Evolutionary conservation across 306 rosid species (phyloP), one percentile per base, ranked within the genome.

Genomic region (Pyrus bretschneideri): DNA sequence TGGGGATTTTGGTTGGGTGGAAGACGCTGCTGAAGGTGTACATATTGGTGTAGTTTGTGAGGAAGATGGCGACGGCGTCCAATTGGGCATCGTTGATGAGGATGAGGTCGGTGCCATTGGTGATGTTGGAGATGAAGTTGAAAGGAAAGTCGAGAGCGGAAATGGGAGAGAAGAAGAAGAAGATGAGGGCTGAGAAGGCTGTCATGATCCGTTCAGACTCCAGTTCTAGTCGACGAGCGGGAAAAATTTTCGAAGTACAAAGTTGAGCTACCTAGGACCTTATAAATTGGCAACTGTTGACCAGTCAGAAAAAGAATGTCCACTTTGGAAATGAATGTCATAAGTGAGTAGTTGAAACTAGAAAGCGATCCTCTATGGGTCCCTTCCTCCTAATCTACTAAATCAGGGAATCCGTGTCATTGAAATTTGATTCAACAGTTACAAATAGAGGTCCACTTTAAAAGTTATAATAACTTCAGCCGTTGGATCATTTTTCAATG

Each of bases 11-110:
- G 0, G 77, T 64, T 7, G 85, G 85, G 68, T 88, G 78, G 90
- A 93, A 91, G 33, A 79, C 81, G 10, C 97, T 82, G 3, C 96
- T 96, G 8, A 73, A 55, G 35, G 97, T 87, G 82, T 68, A 79
- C 27, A 55, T 87, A 78, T 87, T 86, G 38, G 89, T 82, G 74
- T 91, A 90, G 81, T 91, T 89, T 80, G 86, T 93, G 81, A 93
- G 88, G 67, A 92, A 92, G 64, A 93, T 64, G 71, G 83, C 85
- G 46, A 91, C 21, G 61, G 40, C 4, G 72, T 93, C 96, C 57
- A 93, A 1, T 1, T 54, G 80, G 0, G 98, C 87, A 60, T 93
- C 98, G 86, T 74, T 77, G 87, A 84, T 74, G 78, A 93, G 88
- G 23, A 83, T 85, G 62, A 91, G 33, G 83, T 83, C 83, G 44